Conservation (phyloP, 345 rosid species). For the Excoecaria cochinchinensis region DNA sequence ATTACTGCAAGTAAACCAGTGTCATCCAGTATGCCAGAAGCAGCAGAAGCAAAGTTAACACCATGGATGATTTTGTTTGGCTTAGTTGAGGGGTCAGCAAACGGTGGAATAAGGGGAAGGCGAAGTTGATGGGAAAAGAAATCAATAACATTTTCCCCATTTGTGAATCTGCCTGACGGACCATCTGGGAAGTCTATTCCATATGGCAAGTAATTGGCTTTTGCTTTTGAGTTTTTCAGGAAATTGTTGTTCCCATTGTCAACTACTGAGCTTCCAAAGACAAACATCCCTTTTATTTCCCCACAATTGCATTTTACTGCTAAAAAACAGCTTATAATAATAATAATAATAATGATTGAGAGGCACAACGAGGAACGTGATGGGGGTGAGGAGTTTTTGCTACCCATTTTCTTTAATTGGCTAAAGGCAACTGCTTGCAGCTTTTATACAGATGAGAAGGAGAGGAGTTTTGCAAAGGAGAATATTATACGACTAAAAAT, state of each 20-base stretch:
- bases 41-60: conserved; percentile 59
- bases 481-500: too few species aligned
- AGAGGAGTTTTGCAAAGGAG: too few species aligned
- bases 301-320: not conserved
- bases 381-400: not conserved
- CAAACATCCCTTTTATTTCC: conserved; percentile 48
- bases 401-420: not conserved
- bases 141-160: conserved; percentile 60
- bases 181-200: conserved; percentile 57
- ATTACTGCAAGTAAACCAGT: conserved; percentile 50
- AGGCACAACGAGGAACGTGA: conserved; percentile 3
- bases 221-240: conserved; percentile 36
- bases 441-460: too few species aligned
- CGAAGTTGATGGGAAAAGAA: conserved; percentile 36
- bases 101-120: conserved; percentile 49
- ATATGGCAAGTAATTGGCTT: conserved; percentile 52
- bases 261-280: conserved; percentile 65
- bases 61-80: conserved; percentile 41
- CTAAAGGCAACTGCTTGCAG: too few species aligned
- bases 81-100: conserved; percentile 42
- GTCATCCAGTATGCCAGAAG: conserved; percentile 58
- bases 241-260: conserved; percentile 72
- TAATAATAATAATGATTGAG: conserved; percentile 18
- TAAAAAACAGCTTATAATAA: not conserved
- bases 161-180: conserved; percentile 60